A percentile compares a stretch with the other conserved stretches of the same genome.
Evolutionary conservation across 306 rosid genomes (phyloP).

Genomic region (Carpinus fangiana): DNA sequence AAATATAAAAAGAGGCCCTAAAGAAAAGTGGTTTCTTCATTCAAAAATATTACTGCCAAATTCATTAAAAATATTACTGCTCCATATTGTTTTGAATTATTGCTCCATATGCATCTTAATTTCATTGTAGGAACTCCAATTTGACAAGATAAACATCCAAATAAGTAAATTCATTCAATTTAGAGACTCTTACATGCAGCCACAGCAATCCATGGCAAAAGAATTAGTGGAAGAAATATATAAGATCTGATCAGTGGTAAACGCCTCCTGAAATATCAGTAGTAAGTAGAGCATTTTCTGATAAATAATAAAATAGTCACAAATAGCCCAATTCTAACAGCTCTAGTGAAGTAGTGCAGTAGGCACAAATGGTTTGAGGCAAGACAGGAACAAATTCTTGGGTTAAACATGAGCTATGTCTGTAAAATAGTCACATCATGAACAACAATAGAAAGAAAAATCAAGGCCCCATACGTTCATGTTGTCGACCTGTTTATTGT

Average conservation of each 20-base stretch:
- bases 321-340: slow-evolving; percentile 11
- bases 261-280: slow-evolving; percentile 77
- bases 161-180: slow-evolving; percentile 10
- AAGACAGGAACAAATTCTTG: neutral
- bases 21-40: neutral
- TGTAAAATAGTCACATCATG: neutral
- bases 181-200: slow-evolving; percentile 68
- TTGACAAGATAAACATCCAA: neutral
- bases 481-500: slow-evolving; percentile 10
- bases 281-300: slow-evolving; percentile 17
- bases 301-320: slow-evolving; percentile 1
- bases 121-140: slow-evolving; percentile 17
- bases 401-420: neutral
- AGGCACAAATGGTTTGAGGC: neutral
- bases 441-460: neutral
- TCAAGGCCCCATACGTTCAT: slow-evolving; percentile 17
- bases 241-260: slow-evolving; percentile 78
- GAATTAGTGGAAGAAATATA: slow-evolving; percentile 71
- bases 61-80: neutral
- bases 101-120: slow-evolving; percentile 7
- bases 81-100: neutral
- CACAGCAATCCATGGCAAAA: slow-evolving; percentile 82
- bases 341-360: slow-evolving; percentile 20
- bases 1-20: slow-evolving; percentile 2
- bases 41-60: neutral